These are phyloP conservation scores for Suillus americanus DNA, from an alignment of 768 basidiomycete genomes.

Conservation along the genomic window DNA sequence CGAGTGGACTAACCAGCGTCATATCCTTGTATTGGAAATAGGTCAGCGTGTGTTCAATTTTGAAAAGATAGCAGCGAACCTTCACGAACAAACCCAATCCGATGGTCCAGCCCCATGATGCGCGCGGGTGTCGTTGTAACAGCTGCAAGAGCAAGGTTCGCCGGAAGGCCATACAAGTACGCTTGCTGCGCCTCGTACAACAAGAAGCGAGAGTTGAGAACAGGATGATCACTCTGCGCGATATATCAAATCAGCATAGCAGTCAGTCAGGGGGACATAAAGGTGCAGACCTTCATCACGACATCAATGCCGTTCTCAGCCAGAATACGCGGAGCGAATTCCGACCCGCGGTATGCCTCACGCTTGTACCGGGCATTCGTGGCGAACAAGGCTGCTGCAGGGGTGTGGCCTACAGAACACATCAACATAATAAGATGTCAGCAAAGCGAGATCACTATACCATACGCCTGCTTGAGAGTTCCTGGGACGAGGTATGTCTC, in stretches of 20 bases:
- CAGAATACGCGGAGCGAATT: slow-evolving; percentile 63
- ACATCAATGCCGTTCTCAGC: slow-evolving; percentile 56
- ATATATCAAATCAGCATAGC: slow-evolving; percentile 9
- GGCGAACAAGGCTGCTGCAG: slow-evolving; percentile 79
- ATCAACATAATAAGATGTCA: not conserved
- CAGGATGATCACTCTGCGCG: slow-evolving; percentile 51
- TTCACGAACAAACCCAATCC: slow-evolving; percentile 62
- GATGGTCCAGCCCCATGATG: slow-evolving; percentile 71
- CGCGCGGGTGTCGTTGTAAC: slow-evolving; percentile 73
- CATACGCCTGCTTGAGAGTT: slow-evolving; percentile 70
- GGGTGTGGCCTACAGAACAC: slow-evolving; percentile 44
- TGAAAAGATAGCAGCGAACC: slow-evolving; percentile 33
- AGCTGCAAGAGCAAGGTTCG: slow-evolving; percentile 62
- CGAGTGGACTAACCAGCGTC: slow-evolving; percentile 54
- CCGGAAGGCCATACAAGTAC: slow-evolving; percentile 69
- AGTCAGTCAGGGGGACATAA: slow-evolving; percentile 18
- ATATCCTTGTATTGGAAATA: slow-evolving; percentile 43
- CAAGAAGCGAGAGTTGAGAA: slow-evolving; percentile 54
- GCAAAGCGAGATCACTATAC: slow-evolving; percentile 14
- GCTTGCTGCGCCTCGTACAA: slow-evolving; percentile 64
- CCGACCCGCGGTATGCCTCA: slow-evolving; percentile 63
- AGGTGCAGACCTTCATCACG: slow-evolving; percentile 53
- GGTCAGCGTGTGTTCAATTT: not conserved
- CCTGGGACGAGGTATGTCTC: slow-evolving; percentile 90
- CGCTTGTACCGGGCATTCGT: slow-evolving; percentile 70